Percentiles rank a stretch among this genome's conserved stretches.
phyloP scores from a whole-genome alignment of 345 rosid genomes.

The Acer yangbiense region DNA sequence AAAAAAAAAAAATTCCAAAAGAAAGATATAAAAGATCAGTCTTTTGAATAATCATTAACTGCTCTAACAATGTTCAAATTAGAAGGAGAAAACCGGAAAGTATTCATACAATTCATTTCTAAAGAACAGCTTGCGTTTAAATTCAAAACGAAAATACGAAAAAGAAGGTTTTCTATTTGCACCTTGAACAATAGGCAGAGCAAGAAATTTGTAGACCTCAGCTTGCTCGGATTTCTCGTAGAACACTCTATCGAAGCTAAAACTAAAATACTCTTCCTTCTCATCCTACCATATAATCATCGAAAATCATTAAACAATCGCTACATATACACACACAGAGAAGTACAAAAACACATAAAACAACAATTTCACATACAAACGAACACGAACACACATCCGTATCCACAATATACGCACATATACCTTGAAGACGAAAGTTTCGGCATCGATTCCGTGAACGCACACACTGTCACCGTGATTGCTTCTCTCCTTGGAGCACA shows the following conservation, averaged over 20 bases:
- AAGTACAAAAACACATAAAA: background rate
- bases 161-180: background rate
- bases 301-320: background rate
- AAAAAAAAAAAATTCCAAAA: background rate
- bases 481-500: constrained; percentile 62
- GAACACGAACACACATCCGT: background rate
- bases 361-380: background rate
- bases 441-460: constrained; percentile 51
- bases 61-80: background rate
- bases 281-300: constrained; percentile 48
- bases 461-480: constrained; percentile 52
- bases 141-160: background rate
- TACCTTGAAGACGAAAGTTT: constrained; percentile 70
- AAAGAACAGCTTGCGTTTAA: background rate
- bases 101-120: constrained; percentile 2
- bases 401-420: background rate
- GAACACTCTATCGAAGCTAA: constrained; percentile 59
- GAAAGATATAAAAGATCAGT: too few species aligned
- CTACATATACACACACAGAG: background rate
- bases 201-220: constrained; percentile 66
- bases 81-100: background rate
- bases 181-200: constrained; percentile 74
- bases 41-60: background rate
- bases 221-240: constrained; percentile 58
- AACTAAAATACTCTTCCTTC: constrained; percentile 57